phyloP scores from a whole-genome alignment of 202 grass and related monocot species.

The Alloteropsis angusta region DNA sequence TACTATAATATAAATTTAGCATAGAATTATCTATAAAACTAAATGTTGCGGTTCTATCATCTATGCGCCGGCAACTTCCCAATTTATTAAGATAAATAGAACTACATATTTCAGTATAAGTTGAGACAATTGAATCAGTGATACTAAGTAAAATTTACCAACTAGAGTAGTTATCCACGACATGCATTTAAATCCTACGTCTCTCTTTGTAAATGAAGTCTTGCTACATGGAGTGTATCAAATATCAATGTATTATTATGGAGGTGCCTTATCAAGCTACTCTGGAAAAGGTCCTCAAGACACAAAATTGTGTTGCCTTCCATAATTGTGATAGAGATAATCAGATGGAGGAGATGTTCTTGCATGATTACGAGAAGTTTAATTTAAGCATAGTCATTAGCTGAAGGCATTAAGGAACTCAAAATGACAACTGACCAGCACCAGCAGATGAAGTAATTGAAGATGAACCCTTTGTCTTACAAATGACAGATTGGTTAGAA shows the following conservation, averaged over 20 bases:
- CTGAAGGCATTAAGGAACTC: conserved; percentile 2
- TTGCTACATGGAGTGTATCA: not conserved
- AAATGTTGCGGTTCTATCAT: not conserved
- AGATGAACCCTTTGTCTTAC: conserved; percentile 35
- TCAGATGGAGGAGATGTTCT: not conserved
- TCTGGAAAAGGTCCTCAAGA: not conserved
- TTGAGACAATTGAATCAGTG: not conserved
- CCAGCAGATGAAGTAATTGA: conserved; percentile 26
- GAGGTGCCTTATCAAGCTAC: not conserved
- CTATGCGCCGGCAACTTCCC: not conserved
- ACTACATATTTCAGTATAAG: not conserved
- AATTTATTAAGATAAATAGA: not conserved
- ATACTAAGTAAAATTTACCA: not conserved
- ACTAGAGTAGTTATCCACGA: not conserved
- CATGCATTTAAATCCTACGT: not conserved
- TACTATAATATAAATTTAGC: not conserved
- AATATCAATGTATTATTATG: not conserved
- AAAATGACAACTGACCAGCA: conserved; percentile 44
- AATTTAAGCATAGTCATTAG: not conserved
- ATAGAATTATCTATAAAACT: not conserved
- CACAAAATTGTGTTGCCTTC: not conserved
- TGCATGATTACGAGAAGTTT: not conserved
- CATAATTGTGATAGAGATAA: not conserved
- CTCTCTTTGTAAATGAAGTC: not conserved
- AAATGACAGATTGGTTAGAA: conserved; percentile 48